These are phyloP conservation scores for Penicillium paradoxum DNA, from an alignment of 495 filamentous ascomycete species.

Conservation along the genomic window DNA sequence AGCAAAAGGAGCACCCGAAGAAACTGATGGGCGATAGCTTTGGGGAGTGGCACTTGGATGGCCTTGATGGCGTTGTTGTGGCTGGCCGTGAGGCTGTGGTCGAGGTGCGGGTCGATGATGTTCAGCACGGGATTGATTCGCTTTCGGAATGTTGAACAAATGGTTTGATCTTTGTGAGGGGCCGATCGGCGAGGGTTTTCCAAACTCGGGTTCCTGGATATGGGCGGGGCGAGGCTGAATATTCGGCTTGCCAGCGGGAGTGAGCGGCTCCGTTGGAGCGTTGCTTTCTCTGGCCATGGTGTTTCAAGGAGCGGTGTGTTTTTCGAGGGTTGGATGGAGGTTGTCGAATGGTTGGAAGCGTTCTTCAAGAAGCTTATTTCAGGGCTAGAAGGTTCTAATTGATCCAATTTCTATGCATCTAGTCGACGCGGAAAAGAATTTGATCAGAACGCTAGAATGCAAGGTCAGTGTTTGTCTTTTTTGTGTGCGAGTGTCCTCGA, in stretches of 20 bases:
- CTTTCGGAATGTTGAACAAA: slow-evolving; percentile 50
- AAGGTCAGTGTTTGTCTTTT: background rate
- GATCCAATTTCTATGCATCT: background rate
- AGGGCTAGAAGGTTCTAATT: background rate
- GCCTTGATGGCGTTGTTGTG: slow-evolving; percentile 8
- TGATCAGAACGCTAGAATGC: background rate
- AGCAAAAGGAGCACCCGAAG: slow-evolving; percentile 12
- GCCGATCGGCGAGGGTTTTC: slow-evolving; percentile 51
- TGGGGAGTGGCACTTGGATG: slow-evolving; percentile 16
- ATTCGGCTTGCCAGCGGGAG: slow-evolving; percentile 26
- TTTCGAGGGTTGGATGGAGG: background rate
- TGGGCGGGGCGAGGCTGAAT: slow-evolving; percentile 22
- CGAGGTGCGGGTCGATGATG: slow-evolving; percentile 38
- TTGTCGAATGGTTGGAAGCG: background rate
- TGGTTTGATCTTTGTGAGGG: slow-evolving; percentile 40
- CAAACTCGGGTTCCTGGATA: slow-evolving; percentile 50
- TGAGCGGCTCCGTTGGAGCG: slow-evolving; percentile 31
- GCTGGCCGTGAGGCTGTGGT: slow-evolving; percentile 17
- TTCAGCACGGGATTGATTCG: slow-evolving; percentile 42
- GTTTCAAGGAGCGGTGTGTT: background rate
- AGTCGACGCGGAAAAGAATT: background rate
- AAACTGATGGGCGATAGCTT: slow-evolving; percentile 15
- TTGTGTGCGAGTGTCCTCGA: background rate
- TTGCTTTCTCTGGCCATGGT: slow-evolving; percentile 44
- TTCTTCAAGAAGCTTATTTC: background rate